These are phyloP conservation scores for Gnomoniopsis smithogilvyi DNA, from an alignment of 2,329 filamentous ascomycete species.

Conservation along the genomic window DNA sequence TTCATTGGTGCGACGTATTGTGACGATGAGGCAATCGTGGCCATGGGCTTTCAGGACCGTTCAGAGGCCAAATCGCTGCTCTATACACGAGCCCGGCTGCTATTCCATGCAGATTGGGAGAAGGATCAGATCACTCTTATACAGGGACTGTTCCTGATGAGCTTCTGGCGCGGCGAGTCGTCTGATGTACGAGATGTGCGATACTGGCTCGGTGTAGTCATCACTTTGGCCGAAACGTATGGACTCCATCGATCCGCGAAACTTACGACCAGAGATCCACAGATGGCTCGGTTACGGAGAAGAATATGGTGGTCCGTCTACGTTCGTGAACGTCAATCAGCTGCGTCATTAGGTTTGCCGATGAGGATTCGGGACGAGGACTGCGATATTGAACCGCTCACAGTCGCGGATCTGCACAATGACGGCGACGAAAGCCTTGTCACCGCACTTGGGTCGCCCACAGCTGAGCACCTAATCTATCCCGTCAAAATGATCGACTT, in stretches of 20 bases:
- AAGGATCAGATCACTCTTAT: conserved; percentile 15
- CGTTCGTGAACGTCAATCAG: conserved; percentile 35
- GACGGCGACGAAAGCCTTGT: conserved; percentile 22
- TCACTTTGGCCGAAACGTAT: conserved; percentile 12
- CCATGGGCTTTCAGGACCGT: conserved; percentile 15
- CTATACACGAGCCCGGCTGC: conserved; percentile 14
- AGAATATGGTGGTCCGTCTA: conserved; percentile 15
- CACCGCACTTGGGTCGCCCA: conserved; percentile 27
- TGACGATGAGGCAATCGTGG: conserved; percentile 5
- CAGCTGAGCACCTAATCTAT: conserved; percentile 32
- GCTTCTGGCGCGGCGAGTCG: conserved; percentile 16
- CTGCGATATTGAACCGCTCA: conserved; percentile 35
- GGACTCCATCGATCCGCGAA: conserved; percentile 14
- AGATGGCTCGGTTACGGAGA: conserved; percentile 20
- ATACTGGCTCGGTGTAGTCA: conserved; percentile 17
- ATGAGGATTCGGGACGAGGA: conserved; percentile 36
- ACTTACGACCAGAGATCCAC: conserved; percentile 21
- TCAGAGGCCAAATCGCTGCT: conserved; percentile 17
- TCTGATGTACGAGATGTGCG: conserved; percentile 15
- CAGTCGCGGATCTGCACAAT: conserved; percentile 28
- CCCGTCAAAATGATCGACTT: conserved; percentile 37
- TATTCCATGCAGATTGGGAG: conserved; percentile 17
- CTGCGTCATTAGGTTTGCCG: conserved; percentile 33
- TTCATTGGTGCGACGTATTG: conserved; percentile 16
- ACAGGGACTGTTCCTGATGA: conserved; percentile 15